Base-by-base conservation (phyloP, 768 basidiomycete genomes). In the Neoboletus subvelutipes region DNA sequence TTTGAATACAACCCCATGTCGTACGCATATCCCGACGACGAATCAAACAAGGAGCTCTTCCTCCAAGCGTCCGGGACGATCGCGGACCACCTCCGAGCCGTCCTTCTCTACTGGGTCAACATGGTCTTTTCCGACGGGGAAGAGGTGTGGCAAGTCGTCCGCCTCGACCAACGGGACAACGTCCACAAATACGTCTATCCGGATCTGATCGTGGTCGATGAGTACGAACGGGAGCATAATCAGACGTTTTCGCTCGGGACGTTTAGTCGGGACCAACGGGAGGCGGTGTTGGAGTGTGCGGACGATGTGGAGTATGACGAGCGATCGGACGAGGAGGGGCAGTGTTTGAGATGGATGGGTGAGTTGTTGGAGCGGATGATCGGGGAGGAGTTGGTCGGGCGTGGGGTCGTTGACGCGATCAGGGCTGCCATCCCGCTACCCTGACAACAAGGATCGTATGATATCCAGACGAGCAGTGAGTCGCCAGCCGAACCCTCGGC, bases 101-200 rank as follows among this genome's bases (percentile, higher is more conserved):
- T 67, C 42, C 22, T 71, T 18, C 18, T 69, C 33, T 71, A 69
- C 50, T 69, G 68, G 69, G 62, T 64, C 48, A 69, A 69, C 59
- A 52, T 40, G 13, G 47, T 55, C 42, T 69, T 69, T 39, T 12
- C 7, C 41, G 64, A 66, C 22, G 64, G 67, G 15, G 60, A 60
- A 17, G 59, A 69, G 34, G 62, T 69, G 3, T 71, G 69, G 64
- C 69, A 69, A 6, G 68, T 65, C 57, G 59, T 66, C 15, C 68
- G 68, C 17, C 65, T 71, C 37, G 55, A 60, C 26, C 43, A 45
- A 5, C 64, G 46, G 5, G 61, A 31, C 43, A 28, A 46, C 26
- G 17, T 50, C 22, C 40, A 56, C 54, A 59, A 52, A 22, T 69
- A 71, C 52, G 57, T 67, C 34, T 71, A 69, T 13, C 69, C 70